A percentile compares a stretch with the other conserved stretches of the same genome.
These are phyloP conservation scores for Eucalyptus curtisii DNA, from an alignment of 345 rosid species.

Conservation along the genomic window DNA sequence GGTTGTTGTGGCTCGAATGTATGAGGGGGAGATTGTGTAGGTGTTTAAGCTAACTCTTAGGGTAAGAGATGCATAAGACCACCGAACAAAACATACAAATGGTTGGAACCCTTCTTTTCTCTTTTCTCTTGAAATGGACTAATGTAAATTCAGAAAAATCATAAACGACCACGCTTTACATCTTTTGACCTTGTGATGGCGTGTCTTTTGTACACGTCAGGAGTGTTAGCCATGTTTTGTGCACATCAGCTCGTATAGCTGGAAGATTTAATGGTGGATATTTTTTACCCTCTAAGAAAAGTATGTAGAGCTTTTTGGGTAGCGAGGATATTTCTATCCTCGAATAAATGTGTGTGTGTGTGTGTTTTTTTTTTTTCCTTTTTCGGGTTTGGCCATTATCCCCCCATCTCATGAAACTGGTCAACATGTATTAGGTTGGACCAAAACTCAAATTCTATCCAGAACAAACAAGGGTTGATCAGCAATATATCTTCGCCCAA, in stretches of 20 bases:
- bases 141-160: too few species aligned
- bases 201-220: neutral
- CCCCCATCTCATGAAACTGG: neutral
- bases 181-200: neutral
- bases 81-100: too few species aligned
- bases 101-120: too few species aligned
- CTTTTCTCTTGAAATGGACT: too few species aligned
- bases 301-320: neutral
- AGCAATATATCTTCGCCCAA: neutral
- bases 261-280: neutral
- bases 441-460: neutral
- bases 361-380: too few species aligned
- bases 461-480: neutral
- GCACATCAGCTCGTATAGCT: neutral
- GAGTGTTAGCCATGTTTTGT: neutral
- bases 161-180: neutral
- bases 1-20: too few species aligned
- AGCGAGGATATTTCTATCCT: neutral
- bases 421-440: neutral
- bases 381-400: neutral
- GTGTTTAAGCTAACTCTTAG: accelerated
- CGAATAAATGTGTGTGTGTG: neutral
- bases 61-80: too few species aligned
- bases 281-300: neutral
- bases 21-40: too few species aligned